Base-by-base conservation (phyloP, 768 basidiomycete genomes). In the Lyophyllum semitale region DNA sequence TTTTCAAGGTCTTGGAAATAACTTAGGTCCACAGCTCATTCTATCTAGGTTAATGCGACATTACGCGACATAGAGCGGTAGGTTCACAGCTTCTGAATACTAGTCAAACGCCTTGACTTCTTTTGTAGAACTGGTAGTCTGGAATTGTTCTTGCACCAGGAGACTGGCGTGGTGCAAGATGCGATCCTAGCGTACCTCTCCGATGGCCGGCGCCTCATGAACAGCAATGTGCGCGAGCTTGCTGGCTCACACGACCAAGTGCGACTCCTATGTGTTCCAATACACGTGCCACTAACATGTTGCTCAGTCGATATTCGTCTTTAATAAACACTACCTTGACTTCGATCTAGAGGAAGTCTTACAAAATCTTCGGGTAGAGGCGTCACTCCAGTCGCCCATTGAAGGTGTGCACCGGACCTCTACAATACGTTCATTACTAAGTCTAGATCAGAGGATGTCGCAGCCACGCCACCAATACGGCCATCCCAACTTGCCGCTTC, bases 321-420 rank as follows among this genome's bases (percentile, higher is more conserved):
- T 90, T 72, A 93, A 93, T 72, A 91, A 91, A 64, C 76, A 82
- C 63, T 89, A 88, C 63, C 79, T 94, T 33, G 89, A 91, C 59
- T 75, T 84, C 41, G 84, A 88, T 47, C 52, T 88, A 26, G 82
- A 86, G 1, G 80, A 87, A 40, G 85, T 90, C 23, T 68, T 92
- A 15, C 76, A 69, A n/a, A 78, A 83, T 38, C 78, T 93, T n/a
- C 77, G 71, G 15, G 73, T 84, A 17, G 80, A 85, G 41, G 76
- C 89, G 2, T 77, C 78, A 17, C 63, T 89, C 22, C 87, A 91
- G 59, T 84, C 86, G n/a, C 77, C 82, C 17, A 81, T 89, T 57
- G 88, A 91, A 72, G 87, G 91, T 88, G 54, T 51, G 75, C 62
- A n/a, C 8, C 8, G 13, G 9, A 45, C 13, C 25, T 48, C 15